A percentile compares a stretch with the other conserved stretches of the same genome.
phyloP scores from a whole-genome alignment of 148 eudicot species.

The Silene conica region DNA sequence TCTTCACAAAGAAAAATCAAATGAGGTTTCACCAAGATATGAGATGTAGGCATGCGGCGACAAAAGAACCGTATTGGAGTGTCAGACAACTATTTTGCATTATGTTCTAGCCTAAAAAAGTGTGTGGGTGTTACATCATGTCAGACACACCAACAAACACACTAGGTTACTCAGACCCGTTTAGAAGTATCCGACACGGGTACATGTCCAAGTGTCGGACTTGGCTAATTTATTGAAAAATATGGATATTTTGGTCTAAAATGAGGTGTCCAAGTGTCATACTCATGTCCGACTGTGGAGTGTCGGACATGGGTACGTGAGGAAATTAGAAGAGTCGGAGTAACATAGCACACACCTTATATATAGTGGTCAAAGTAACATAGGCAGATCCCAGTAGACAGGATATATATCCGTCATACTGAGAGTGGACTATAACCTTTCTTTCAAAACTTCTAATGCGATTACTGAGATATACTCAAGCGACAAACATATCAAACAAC shows the following conservation, averaged over 20 bases:
- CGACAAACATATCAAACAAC: background rate
- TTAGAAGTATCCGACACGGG: too few relatives aligned
- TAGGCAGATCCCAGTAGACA: background rate
- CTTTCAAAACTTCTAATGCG: background rate
- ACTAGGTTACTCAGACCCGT: too few relatives aligned
- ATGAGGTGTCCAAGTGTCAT: too few relatives aligned
- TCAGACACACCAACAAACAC: background rate
- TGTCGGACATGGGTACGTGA: too few relatives aligned
- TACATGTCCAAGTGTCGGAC: too few relatives aligned
- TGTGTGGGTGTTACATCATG: background rate
- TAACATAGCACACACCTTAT: background rate
- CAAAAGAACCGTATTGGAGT: background rate
- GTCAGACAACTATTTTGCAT: background rate
- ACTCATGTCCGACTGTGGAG: too few relatives aligned
- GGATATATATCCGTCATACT: background rate
- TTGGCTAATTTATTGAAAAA: too few relatives aligned
- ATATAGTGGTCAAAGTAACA: background rate
- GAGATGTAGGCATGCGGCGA: background rate
- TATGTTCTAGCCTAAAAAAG: background rate
- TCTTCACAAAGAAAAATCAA: constrained; percentile 37
- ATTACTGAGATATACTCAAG: background rate
- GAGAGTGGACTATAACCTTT: background rate
- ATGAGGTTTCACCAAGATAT: background rate
- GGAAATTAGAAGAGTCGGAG: too few relatives aligned
- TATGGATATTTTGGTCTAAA: too few relatives aligned